Conservation (phyloP, 306 rosid genomes). For the Benincasa hispida region DNA sequence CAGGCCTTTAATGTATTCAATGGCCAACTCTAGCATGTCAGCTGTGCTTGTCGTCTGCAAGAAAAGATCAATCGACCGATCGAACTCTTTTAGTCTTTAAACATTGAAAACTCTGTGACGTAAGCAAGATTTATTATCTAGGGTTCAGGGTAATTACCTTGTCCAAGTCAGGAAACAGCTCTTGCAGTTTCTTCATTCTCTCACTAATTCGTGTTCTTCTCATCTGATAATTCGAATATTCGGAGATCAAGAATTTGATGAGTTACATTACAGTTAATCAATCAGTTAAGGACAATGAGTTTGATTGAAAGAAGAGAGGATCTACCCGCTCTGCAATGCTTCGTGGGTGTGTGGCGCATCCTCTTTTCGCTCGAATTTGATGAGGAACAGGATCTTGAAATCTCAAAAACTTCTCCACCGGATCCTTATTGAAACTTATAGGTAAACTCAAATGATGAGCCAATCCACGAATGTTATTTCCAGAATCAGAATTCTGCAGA, state of each 20-base stretch:
- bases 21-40: conserved; percentile 71
- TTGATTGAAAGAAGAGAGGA: neutral
- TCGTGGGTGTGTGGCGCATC: conserved; percentile 90
- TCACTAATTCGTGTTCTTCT: conserved; percentile 83
- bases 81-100: neutral
- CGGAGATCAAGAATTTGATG: neutral
- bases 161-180: conserved; percentile 68
- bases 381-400: conserved; percentile 57
- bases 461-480: conserved; percentile 26
- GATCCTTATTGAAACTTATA: conserved; percentile 31
- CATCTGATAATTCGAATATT: conserved; percentile 26
- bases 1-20: conserved; percentile 60
- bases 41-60: conserved; percentile 82
- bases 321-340: conserved; percentile 88
- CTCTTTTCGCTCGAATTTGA: conserved; percentile 80
- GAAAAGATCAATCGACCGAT: neutral
- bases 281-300: neutral
- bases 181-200: conserved; percentile 68
- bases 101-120: neutral
- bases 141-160: conserved; percentile 34
- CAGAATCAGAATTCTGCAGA: conserved; percentile 29
- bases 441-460: conserved; percentile 70
- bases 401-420: conserved; percentile 40
- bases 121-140: neutral
- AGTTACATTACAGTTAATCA: neutral